These are phyloP conservation scores for Pythium brassicae DNA, from an alignment of 352 stramenopile species.

Conservation along the genomic window DNA sequence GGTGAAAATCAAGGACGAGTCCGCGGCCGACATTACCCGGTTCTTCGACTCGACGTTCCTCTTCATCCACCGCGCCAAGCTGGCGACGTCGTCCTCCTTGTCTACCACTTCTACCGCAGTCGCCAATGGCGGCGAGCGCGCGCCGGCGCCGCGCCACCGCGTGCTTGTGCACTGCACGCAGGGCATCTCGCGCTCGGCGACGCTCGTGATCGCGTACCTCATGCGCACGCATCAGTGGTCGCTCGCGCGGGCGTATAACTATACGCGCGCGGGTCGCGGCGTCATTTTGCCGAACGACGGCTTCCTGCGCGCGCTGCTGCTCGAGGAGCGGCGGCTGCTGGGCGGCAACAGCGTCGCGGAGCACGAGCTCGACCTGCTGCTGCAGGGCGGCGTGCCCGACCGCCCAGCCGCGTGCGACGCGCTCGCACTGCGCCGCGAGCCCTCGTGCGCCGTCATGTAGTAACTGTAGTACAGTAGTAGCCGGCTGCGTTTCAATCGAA, in stretches of 20 bases:
- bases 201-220: conserved; percentile 64
- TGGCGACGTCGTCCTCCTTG: too few relatives aligned
- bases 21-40: conserved; percentile 34
- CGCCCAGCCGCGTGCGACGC: conserved; percentile 4
- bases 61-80: conserved; percentile 38
- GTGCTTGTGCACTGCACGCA: conserved; percentile 75
- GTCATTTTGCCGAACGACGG: conserved; percentile 63
- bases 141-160: conserved; percentile 16
- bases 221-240: conserved; percentile 56
- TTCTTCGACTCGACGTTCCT: conserved; percentile 42
- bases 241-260: conserved; percentile 62
- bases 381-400: conserved; percentile 30
- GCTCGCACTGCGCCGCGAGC: background rate
- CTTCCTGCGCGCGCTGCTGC: conserved; percentile 42
- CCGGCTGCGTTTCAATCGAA: too few relatives aligned
- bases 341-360: conserved; percentile 37
- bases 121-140: too few relatives aligned
- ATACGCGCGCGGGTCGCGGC: conserved; percentile 33
- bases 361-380: conserved; percentile 47
- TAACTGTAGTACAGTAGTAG: too few relatives aligned
- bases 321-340: conserved; percentile 47
- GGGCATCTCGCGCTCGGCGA: conserved; percentile 64
- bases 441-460: background rate
- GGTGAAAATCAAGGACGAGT: conserved; percentile 45
- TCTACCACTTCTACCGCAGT: background rate